These are phyloP conservation scores for Debaryomycetaceae sp. DNA, from an alignment of 1,139 yeast species.

Conservation along the genomic window DNA sequence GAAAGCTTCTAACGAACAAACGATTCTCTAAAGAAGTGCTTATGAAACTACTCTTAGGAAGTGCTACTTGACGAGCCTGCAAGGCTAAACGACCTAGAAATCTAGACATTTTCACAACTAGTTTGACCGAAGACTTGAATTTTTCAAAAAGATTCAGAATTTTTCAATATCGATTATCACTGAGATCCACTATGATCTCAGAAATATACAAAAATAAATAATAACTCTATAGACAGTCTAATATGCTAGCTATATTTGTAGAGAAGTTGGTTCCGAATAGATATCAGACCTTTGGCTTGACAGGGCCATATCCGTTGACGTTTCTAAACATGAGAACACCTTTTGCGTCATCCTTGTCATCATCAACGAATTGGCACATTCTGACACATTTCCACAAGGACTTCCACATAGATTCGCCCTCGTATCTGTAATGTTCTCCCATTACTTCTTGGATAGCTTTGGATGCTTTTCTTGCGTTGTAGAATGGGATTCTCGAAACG, in stretches of 20 bases:
- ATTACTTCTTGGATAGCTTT: constrained; percentile 75
- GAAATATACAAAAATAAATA: neutral
- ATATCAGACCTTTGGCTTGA: constrained; percentile 26
- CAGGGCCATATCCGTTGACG: constrained; percentile 45
- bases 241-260: neutral
- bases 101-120: constrained; percentile 8
- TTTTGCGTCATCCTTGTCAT: constrained; percentile 43
- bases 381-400: constrained; percentile 71
- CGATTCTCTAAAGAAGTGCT: neutral
- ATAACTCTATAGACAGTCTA: neutral
- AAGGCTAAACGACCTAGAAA: constrained; percentile 8
- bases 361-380: constrained; percentile 80
- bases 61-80: neutral
- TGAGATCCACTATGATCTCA: neutral
- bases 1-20: constrained; percentile 9
- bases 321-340: constrained; percentile 81
- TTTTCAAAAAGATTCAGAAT: constrained; percentile 1
- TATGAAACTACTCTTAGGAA: neutral
- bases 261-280: neutral
- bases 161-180: neutral
- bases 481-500: constrained; percentile 81
- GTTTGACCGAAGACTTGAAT: constrained; percentile 1
- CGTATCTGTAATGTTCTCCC: constrained; percentile 73
- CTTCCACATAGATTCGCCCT: constrained; percentile 69
- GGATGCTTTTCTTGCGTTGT: constrained; percentile 79